phyloP scores from a whole-genome alignment of 345 rosid species.

The Camelina hispida region DNA sequence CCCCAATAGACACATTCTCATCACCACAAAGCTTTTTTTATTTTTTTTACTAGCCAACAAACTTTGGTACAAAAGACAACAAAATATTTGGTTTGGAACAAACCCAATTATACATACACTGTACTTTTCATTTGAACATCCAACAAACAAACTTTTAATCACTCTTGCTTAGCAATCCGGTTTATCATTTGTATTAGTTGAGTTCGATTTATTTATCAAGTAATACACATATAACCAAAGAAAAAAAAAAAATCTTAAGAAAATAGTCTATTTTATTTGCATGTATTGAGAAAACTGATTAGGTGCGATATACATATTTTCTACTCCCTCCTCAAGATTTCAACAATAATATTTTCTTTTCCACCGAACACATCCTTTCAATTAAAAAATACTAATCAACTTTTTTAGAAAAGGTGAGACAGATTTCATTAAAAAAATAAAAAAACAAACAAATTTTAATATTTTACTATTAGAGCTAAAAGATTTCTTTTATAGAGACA shows the following conservation, averaged over 20 bases:
- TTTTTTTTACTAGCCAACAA: neutral
- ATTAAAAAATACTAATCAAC: neutral
- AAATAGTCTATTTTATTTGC: neutral
- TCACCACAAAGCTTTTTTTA: neutral
- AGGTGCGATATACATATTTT: neutral
- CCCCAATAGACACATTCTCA: neutral
- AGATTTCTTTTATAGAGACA: slow-evolving; percentile 36
- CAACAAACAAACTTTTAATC: neutral
- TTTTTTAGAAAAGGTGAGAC: neutral
- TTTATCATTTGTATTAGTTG: neutral
- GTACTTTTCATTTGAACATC: neutral
- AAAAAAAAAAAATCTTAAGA: neutral
- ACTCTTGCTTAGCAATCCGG: neutral
- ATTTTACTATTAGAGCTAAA: slow-evolving; percentile 12
- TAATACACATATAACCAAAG: neutral
- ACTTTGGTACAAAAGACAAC: slow-evolving; percentile 2
- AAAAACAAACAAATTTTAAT: neutral
- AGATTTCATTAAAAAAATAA: neutral
- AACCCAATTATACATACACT: neutral
- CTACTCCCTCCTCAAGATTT: neutral
- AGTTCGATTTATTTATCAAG: neutral
- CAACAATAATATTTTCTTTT: neutral
- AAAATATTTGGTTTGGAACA: slow-evolving; percentile 9
- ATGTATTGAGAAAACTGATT: neutral
- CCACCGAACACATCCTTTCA: slow-evolving; percentile 35